phyloP scores from a whole-genome alignment of 202 grass and related monocot species.

The Bolboschoenoplectus hybrid region DNA sequence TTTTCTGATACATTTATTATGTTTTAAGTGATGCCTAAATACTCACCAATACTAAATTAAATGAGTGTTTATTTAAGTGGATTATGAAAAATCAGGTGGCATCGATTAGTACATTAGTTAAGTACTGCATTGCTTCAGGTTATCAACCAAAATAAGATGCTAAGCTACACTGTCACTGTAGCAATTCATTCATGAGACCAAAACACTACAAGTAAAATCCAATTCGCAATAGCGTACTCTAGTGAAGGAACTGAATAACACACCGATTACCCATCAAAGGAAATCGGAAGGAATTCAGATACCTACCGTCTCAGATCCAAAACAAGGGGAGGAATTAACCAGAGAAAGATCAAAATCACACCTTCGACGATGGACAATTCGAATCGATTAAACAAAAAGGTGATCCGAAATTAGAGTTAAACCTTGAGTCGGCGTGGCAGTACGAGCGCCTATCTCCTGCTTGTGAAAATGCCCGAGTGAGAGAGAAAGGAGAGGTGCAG shows the following conservation, averaged over 20 bases:
- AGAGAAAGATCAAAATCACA: neutral
- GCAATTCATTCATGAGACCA: neutral
- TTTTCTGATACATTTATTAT: neutral
- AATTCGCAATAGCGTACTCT: neutral
- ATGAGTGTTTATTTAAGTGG: neutral
- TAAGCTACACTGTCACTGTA: neutral
- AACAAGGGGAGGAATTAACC: conserved; percentile 1
- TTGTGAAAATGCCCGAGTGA: conserved; percentile 38
- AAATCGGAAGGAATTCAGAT: neutral
- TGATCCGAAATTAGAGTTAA: neutral
- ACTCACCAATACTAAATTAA: neutral
- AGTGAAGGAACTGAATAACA: neutral
- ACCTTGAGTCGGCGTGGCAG: conserved; percentile 32
- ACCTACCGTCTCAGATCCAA: conserved; percentile 33
- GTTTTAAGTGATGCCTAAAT: neutral
- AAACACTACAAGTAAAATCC: conserved; percentile 5
- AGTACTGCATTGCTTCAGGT: neutral
- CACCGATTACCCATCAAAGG: neutral
- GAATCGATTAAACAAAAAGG: neutral
- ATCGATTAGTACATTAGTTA: neutral
- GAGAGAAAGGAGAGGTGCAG: conserved; percentile 25
- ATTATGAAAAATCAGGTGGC: neutral
- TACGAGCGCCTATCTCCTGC: conserved; percentile 5
- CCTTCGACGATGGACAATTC: neutral
- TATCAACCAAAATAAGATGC: neutral